A percentile compares a stretch with the other conserved stretches of the same genome.
phyloP scores from a whole-genome alignment of 495 filamentous ascomycete species.

The Neurospora cerealis region DNA sequence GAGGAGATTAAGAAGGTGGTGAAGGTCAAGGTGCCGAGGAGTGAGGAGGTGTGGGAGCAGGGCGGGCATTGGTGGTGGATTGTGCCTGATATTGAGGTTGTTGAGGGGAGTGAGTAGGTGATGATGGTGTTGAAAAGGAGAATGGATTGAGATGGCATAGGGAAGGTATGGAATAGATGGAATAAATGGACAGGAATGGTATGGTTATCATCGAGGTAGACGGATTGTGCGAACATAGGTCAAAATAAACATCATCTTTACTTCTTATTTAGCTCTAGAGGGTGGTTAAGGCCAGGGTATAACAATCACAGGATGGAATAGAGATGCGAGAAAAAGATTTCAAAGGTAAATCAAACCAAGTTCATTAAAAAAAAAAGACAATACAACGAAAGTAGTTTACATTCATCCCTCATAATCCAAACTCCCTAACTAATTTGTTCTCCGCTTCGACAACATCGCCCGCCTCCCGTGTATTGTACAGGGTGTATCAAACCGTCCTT shows the following conservation, averaged over 20 bases:
- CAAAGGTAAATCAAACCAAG: not conserved
- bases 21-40: conserved; percentile 45
- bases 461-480: not conserved
- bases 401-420: not conserved
- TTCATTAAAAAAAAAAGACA: not conserved
- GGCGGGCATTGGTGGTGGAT: conserved; percentile 70
- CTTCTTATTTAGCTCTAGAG: not conserved
- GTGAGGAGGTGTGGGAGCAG: conserved; percentile 27
- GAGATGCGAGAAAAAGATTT: not conserved
- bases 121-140: not conserved
- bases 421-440: not conserved
- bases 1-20: conserved; percentile 42
- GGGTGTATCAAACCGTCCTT: not conserved
- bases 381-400: not conserved
- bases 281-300: not conserved
- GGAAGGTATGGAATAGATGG: not conserved
- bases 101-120: not conserved
- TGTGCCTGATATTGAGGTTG: conserved; percentile 50
- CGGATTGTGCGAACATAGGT: not conserved
- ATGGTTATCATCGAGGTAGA: not conserved
- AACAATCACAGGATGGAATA: not conserved
- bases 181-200: not conserved
- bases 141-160: not conserved
- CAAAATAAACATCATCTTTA: too few species aligned
- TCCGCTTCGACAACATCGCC: not conserved